A percentile compares a stretch with the other conserved stretches of the same genome.
Evolutionary conservation across 192 early-diverging fungal species (phyloP).

Genomic region (Coemansia sp.): DNA sequence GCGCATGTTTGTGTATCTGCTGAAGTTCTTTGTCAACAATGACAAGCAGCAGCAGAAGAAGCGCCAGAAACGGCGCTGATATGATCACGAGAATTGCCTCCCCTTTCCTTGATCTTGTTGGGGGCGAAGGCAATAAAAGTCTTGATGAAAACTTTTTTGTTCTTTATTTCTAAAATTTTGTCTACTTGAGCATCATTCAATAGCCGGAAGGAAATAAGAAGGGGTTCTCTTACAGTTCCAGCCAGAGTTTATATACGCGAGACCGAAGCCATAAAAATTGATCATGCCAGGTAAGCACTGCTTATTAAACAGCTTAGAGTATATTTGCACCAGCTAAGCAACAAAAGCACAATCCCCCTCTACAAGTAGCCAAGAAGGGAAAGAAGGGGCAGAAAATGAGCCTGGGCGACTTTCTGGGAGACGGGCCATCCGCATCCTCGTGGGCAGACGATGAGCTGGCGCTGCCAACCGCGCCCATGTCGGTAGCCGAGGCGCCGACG

Average conservation of each 20-base stretch:
- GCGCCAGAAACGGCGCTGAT: background rate
- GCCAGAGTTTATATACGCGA: no score
- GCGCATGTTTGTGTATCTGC: slow-evolving; percentile 16
- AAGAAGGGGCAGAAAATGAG: slow-evolving; percentile 67
- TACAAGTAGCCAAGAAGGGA: no score
- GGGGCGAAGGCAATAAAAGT: no score
- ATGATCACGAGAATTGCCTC: no score
- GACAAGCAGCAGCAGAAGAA: slow-evolving; percentile 15
- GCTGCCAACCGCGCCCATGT: slow-evolving; percentile 76
- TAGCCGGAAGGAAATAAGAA: no score
- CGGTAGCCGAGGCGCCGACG: slow-evolving; percentile 1
- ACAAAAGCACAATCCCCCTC: no score
- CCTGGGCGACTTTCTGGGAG: slow-evolving; percentile 70
- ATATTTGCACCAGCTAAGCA: no score
- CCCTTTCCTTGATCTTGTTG: slow-evolving; percentile 2
- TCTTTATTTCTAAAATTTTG: slow-evolving; percentile 1
- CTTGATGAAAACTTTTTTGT: background rate
- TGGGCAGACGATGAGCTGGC: slow-evolving; percentile 94
- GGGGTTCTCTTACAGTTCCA: no score
- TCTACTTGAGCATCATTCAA: no score
- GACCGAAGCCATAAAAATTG: no score
- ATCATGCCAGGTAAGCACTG: no score
- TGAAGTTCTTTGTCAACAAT: slow-evolving; percentile 12
- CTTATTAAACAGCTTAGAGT: no score
- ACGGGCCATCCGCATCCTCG: slow-evolving; percentile 26